Evolutionary conservation across 331 rosid genomes (phyloP).

Genomic region (Malus hybrid): DNA sequence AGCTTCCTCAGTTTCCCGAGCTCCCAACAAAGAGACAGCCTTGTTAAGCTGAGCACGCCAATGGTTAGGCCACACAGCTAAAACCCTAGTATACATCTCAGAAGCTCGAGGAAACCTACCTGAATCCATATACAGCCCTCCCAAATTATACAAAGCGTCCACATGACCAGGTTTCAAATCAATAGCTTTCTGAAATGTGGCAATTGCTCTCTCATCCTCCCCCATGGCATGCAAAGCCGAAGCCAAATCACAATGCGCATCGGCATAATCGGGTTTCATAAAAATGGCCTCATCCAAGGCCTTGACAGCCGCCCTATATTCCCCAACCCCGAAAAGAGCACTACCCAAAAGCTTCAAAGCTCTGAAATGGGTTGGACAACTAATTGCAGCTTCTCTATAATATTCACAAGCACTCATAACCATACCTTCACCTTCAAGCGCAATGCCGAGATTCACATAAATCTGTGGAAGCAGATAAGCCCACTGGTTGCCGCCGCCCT

Average conservation of each 20-base stretch:
- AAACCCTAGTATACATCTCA: conserved; percentile 48
- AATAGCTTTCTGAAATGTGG: conserved; percentile 44
- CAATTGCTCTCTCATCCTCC: conserved; percentile 43
- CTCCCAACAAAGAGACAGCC: conserved; percentile 50
- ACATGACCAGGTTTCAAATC: conserved; percentile 49
- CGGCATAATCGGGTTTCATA: conserved; percentile 48
- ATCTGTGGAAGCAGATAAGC: conserved; percentile 50
- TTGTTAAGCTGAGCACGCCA: conserved; percentile 58
- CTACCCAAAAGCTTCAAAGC: conserved; percentile 52
- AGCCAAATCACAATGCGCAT: conserved; percentile 51
- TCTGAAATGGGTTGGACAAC: conserved; percentile 50
- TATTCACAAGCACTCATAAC: conserved; percentile 54
- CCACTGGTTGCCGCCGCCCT: conserved; percentile 53
- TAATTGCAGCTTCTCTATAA: conserved; percentile 52
- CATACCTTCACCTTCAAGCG: conserved; percentile 59
- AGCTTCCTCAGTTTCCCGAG: conserved; percentile 44
- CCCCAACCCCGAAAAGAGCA: conserved; percentile 52
- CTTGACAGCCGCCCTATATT: conserved; percentile 43
- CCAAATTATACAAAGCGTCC: conserved; percentile 46
- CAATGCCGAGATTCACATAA: conserved; percentile 48
- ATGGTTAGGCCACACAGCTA: conserved; percentile 49
- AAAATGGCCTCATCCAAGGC: conserved; percentile 49
- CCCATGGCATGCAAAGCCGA: conserved; percentile 49
- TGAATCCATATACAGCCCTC: conserved; percentile 49
- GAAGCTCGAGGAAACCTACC: conserved; percentile 49